Base-by-base conservation (phyloP, 2,329 filamentous ascomycete species). In the Ophiocordyceps polyrhachis-furcata region DNA sequence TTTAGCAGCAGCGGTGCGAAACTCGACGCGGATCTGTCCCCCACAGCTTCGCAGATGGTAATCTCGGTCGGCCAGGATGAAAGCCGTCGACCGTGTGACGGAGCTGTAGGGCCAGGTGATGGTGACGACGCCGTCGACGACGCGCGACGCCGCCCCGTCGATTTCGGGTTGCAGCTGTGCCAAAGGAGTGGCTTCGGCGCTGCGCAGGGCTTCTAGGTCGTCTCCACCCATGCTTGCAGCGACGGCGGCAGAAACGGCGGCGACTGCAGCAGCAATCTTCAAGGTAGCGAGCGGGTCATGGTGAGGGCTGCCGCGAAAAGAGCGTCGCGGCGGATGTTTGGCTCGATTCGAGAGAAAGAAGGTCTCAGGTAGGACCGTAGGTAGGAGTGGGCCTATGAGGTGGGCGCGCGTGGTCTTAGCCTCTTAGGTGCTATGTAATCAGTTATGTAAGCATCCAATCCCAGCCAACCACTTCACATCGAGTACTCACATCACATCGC, bases 21-120 rank as follows among this genome's bases (percentile, higher is more conserved):
- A 86, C 40, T 80, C 74, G 43, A 87, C 74, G 46, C 87, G 80
- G 20, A 94, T 76, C 61, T 94, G 86, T 13, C 89, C 89, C 51
- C 75, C 81, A 38, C 72, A 69, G 49, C 77, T 76, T 46, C 89
- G 83, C 43, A 89, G 69, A 42, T 84, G 81, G 55, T 88, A 83
- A 58, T 95, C 86, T 41, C 79, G 78, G 54, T 95, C 88, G 41
- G 83, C 83, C 31, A 96, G 73, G 19, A 93, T 73, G 43, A 95
- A 79, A 23, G 85, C 81, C 51, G 87, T 73, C 37, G 78, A 78
- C 44, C 73, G 74, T 28, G 74, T 81, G 23, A 85, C 76, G 20
- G 81, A 82, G 50, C 83, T 94, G 61, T 85, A 95, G 0, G 89
- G 89, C 88, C 89, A 96, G 47, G 85, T 79, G 32, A 96, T 76